A percentile compares a stretch with the other conserved stretches of the same genome.
Conservation (phyloP, 805 yeast species). For the Vanderwaltozyma verrucispora region DNA sequence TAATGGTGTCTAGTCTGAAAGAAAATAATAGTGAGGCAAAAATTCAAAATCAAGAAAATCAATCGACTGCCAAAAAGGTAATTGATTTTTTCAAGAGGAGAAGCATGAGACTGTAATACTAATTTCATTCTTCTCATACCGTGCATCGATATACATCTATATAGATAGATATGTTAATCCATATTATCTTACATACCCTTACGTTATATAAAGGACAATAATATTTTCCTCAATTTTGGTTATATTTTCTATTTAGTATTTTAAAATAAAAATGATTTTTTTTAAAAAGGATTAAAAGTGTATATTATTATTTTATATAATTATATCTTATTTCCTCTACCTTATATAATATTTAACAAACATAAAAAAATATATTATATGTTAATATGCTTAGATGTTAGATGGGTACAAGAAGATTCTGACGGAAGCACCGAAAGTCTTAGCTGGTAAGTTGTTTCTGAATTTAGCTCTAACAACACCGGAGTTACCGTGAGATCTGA, state of each 20-base stretch:
- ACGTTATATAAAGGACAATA: too few species aligned
- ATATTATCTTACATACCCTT: too few species aligned
- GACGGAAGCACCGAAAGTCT: slow-evolving; percentile 99
- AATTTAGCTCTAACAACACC: slow-evolving; percentile 98
- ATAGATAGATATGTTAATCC: too few species aligned
- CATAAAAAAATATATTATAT: slow-evolving; percentile 3
- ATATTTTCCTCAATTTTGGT: too few species aligned
- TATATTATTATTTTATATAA: slow-evolving; percentile 3
- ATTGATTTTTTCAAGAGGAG: slow-evolving; percentile 72
- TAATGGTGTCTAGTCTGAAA: slow-evolving; percentile 7
- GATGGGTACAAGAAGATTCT: slow-evolving; percentile 99
- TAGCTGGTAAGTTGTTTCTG: slow-evolving; percentile 98
- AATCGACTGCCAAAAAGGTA: slow-evolving; percentile 64
- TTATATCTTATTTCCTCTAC: slow-evolving; percentile 3
- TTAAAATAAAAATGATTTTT: neutral
- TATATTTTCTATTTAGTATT: too few species aligned
- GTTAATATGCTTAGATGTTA: slow-evolving; percentile 62
- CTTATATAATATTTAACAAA: slow-evolving; percentile 3
- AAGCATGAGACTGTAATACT: slow-evolving; percentile 30
- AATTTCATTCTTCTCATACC: neutral
- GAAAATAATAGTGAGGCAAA: neutral
- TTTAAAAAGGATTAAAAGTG: neutral
- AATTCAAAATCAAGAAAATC: slow-evolving; percentile 1
- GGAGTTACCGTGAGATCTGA: slow-evolving; percentile 98
- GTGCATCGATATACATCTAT: too few species aligned